These are phyloP conservation scores for Cardiospermum halicacabum DNA, from an alignment of 345 rosid genomes.

Conservation along the genomic window DNA sequence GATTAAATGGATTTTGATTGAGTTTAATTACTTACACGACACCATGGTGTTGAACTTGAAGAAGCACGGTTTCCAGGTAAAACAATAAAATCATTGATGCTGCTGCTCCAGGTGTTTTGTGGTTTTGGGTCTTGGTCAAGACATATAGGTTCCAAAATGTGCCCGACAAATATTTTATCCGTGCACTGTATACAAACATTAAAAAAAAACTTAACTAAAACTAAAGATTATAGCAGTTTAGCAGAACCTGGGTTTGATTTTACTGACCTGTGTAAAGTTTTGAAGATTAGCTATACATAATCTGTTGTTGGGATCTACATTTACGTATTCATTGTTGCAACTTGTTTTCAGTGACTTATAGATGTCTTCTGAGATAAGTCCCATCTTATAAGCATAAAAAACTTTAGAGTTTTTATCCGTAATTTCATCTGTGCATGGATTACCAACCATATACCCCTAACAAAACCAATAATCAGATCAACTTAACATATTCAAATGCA, in stretches of 20 bases:
- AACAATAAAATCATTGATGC: not conserved
- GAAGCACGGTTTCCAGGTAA: not conserved
- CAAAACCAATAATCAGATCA: not conserved
- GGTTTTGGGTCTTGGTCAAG: not conserved
- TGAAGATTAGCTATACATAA: slow-evolving; percentile 1
- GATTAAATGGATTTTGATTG: too few species aligned
- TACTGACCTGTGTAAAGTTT: not conserved
- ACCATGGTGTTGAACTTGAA: not conserved
- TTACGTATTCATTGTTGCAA: not conserved
- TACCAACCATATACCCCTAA: slow-evolving; percentile 29
- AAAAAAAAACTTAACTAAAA: too few species aligned
- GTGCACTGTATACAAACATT: not conserved
- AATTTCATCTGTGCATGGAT: slow-evolving; percentile 13
- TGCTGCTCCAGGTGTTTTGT: not conserved
- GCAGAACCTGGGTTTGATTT: not conserved
- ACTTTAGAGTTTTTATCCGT: slow-evolving; percentile 11
- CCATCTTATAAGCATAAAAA: slow-evolving; percentile 5
- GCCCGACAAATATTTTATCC: not conserved
- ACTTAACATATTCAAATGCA: not conserved
- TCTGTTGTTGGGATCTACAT: slow-evolving; percentile 6
- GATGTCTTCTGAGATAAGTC: slow-evolving; percentile 16
- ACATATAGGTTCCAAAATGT: slow-evolving; percentile 1
- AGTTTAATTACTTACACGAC: slow-evolving; percentile 4
- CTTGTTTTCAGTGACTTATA: slow-evolving; percentile 15
- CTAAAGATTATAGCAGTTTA: too few species aligned